These are phyloP conservation scores for Fusarium mundagurra DNA, from an alignment of 2,329 filamentous ascomycete species.

Conservation along the genomic window DNA sequence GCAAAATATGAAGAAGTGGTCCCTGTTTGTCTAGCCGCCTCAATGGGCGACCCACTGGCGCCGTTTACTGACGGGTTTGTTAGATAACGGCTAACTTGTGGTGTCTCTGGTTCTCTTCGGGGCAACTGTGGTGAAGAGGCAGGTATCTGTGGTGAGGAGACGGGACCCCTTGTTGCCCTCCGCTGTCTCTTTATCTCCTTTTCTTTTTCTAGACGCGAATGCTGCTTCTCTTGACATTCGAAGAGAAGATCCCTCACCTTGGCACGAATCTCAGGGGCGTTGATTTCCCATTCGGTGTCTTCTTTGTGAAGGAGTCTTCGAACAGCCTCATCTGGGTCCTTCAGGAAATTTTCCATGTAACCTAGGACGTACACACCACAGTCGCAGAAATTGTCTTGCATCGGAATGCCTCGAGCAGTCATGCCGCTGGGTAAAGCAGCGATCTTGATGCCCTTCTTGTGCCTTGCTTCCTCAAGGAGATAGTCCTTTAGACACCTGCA, in stretches of 20 bases:
- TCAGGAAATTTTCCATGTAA: slow-evolving; percentile 85
- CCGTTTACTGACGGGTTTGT: slow-evolving; percentile 14
- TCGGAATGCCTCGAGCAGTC: slow-evolving; percentile 79
- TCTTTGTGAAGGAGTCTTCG: slow-evolving; percentile 72
- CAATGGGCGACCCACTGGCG: background rate
- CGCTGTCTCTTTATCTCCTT: slow-evolving; percentile 48
- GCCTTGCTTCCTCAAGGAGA: slow-evolving; percentile 75
- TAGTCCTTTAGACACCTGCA: slow-evolving; percentile 79
- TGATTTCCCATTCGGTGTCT: slow-evolving; percentile 60
- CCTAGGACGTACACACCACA: slow-evolving; percentile 89
- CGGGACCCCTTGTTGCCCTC: slow-evolving; percentile 43
- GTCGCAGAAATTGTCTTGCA: slow-evolving; percentile 86
- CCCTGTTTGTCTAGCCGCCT: slow-evolving; percentile 1
- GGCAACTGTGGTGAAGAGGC: slow-evolving; percentile 30
- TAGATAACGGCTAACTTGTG: slow-evolving; percentile 1
- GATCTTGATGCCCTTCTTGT: slow-evolving; percentile 62
- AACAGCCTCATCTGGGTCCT: slow-evolving; percentile 76
- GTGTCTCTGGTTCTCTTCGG: slow-evolving; percentile 15
- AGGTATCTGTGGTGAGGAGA: slow-evolving; percentile 25
- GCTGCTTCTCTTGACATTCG: slow-evolving; percentile 67
- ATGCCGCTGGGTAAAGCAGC: slow-evolving; percentile 57
- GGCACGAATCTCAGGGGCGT: slow-evolving; percentile 67
- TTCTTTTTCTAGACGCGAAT: slow-evolving; percentile 52
- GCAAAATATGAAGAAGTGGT: slow-evolving; percentile 24
- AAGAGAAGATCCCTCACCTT: slow-evolving; percentile 75